phyloP scores from a whole-genome alignment of 306 rosid genomes.

The Vicia villosa region DNA sequence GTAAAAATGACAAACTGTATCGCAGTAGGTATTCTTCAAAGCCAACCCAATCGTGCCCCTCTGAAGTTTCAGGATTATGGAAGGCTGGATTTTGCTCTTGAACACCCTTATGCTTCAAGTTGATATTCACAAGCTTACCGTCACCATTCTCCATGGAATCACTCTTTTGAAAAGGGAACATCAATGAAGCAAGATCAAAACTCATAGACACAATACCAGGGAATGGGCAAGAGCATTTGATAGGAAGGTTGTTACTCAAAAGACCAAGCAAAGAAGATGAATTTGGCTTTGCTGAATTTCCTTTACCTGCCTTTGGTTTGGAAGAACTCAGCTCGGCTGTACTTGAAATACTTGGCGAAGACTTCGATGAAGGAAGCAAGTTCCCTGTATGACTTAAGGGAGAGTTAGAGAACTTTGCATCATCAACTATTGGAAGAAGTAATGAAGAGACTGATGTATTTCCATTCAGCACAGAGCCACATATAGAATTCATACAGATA shows the following conservation, averaged over 20 bases:
- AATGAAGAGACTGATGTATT: slow-evolving; percentile 90
- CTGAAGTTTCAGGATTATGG: slow-evolving; percentile 50
- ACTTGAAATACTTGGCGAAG: slow-evolving; percentile 51
- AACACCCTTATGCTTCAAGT: slow-evolving; percentile 57
- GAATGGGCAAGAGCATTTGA: slow-evolving; percentile 85
- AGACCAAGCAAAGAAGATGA: slow-evolving; percentile 39
- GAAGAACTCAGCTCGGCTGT: slow-evolving; percentile 49
- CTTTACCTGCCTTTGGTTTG: slow-evolving; percentile 50
- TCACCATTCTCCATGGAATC: slow-evolving; percentile 43
- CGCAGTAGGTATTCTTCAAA: slow-evolving; percentile 82
- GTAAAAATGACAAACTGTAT: slow-evolving; percentile 86
- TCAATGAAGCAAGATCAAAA: slow-evolving; percentile 78
- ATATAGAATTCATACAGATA: slow-evolving; percentile 65
- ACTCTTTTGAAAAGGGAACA: slow-evolving; percentile 58
- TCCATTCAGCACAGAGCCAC: slow-evolving; percentile 71
- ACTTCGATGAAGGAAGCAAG: slow-evolving; percentile 50
- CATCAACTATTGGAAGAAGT: slow-evolving; percentile 73
- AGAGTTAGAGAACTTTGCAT: slow-evolving; percentile 62
- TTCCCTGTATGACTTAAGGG: slow-evolving; percentile 45
- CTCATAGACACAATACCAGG: slow-evolving; percentile 83
- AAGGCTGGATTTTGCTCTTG: slow-evolving; percentile 51
- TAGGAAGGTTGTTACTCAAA: slow-evolving; percentile 61
- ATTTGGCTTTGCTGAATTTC: slow-evolving; percentile 41
- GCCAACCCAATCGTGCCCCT: slow-evolving; percentile 57
- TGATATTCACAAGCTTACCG: slow-evolving; percentile 40